phyloP scores from a whole-genome alignment of 495 filamentous ascomycete genomes.

The Darksidea phi region DNA sequence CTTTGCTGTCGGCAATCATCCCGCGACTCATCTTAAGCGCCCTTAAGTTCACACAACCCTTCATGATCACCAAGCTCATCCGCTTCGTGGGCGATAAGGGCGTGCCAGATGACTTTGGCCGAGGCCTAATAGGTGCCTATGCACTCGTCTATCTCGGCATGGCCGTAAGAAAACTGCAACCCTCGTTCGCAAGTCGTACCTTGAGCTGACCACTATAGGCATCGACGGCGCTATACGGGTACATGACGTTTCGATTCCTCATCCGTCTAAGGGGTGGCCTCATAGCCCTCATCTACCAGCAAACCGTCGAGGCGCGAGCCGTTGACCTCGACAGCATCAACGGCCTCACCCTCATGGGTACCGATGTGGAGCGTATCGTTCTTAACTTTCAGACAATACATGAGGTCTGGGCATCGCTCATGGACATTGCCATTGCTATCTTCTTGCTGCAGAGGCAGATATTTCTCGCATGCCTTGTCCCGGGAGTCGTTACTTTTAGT shows the following conservation, averaged over 20 bases:
- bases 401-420: not conserved
- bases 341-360: constrained; percentile 2
- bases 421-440: not conserved
- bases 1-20: not conserved
- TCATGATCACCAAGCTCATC: not conserved
- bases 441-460: not conserved
- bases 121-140: not conserved
- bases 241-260: not conserved
- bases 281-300: not conserved
- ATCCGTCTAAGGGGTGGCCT: not conserved
- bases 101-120: constrained; percentile 6
- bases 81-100: not conserved
- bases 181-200: no score
- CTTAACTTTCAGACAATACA: not conserved
- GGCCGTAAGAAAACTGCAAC: no score
- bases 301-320: not conserved
- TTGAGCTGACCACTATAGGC: no score
- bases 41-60: not conserved
- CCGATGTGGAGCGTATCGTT: constrained; percentile 5
- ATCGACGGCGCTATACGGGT: not conserved
- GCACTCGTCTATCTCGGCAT: not conserved
- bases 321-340: not conserved
- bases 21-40: not conserved
- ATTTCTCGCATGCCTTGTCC: not conserved
- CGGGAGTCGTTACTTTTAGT: not conserved